Base-by-base conservation (phyloP, 352 stramenopile species). In the Phytophthora podocarpi region DNA sequence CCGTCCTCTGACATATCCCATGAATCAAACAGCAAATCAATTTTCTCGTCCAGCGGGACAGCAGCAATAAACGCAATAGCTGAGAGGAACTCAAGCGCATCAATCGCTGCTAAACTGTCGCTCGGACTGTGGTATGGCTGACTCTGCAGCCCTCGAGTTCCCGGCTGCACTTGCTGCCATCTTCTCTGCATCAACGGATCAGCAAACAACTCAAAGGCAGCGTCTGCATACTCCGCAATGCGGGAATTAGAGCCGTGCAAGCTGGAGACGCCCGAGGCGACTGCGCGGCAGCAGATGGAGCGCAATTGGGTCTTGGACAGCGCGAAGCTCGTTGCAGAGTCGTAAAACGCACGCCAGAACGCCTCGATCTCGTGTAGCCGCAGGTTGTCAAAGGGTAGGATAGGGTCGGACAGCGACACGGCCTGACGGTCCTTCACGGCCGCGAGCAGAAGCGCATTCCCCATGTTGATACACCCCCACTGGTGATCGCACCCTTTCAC, bases 1-100 rank as follows among this genome's bases (percentile, higher is more conserved):
- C 79, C 82, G 27, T 93, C 85, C 49, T 93, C 82, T 0, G 85
- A 95, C 82, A 95, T 91, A 59, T 94, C 87, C 84, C 83, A 94
- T 43, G 85, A 92, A 55, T 95, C 87, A 59, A 93, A 94, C 6
- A 95, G 41, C 59, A 94, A 63, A 37, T 94, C 83, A 36, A 93
- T 77, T 52, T 95, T 95, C 56, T 94, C 85, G 16, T 93, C 76
- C 21, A 91, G 58, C 0, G 80, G 60, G 16, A 72, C 67, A 0
- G 73, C 67, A 12, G 76, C 74, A 37, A 93, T 82, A 43, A 94
- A 91, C 4, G 73, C 80, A 34, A 95, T 80, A 2, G 78, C 70
- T 0, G 86, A 88, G 34, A 92, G 61, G 59, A 95, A 93, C 56
- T 95, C 86, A 12, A 95, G 78, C 9, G 76, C 85, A 35, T 95